Evolutionary conservation across 192 early-diverging fungal genomes (phyloP).

Genomic region (Podila clonocystis): DNA sequence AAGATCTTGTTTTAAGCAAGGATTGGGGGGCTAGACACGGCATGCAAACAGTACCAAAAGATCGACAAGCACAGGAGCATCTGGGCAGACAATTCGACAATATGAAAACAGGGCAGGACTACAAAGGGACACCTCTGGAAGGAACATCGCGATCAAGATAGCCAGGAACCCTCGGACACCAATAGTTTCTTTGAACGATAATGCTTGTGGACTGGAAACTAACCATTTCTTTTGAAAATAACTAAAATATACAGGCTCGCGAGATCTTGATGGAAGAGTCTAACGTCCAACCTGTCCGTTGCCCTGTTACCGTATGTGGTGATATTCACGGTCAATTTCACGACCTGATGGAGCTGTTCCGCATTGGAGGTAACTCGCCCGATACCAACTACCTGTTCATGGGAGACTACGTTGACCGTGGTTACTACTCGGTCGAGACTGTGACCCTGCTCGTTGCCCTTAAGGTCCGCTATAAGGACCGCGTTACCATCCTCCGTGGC

Average conservation of each 20-base stretch:
- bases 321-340: constrained; percentile 99
- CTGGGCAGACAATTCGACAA: too few species aligned
- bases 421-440: constrained; percentile 98
- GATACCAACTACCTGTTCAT: constrained; percentile 99
- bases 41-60: too few species aligned
- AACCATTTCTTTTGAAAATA: too few species aligned
- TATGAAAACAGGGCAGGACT: too few species aligned
- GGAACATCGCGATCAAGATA: too few species aligned
- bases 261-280: constrained; percentile 96
- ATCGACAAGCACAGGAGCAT: too few species aligned
- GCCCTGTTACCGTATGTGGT: constrained; percentile 99
- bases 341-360: constrained; percentile 96
- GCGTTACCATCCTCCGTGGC: constrained; percentile 95
- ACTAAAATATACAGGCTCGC: constrained; percentile 66
- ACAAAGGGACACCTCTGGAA: too few species aligned
- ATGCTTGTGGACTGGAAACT: too few species aligned
- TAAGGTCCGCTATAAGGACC: constrained; percentile 92
- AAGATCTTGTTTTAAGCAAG: too few species aligned
- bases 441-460: constrained; percentile 95
- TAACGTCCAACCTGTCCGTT: constrained; percentile 97
- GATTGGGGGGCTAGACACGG: too few species aligned
- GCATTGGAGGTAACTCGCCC: constrained; percentile 95
- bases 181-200: too few species aligned
- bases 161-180: too few species aligned
- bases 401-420: constrained; percentile 99